Evolutionary conservation across 768 basidiomycete genomes (phyloP).

Genomic region (Floccularia luteovirens): DNA sequence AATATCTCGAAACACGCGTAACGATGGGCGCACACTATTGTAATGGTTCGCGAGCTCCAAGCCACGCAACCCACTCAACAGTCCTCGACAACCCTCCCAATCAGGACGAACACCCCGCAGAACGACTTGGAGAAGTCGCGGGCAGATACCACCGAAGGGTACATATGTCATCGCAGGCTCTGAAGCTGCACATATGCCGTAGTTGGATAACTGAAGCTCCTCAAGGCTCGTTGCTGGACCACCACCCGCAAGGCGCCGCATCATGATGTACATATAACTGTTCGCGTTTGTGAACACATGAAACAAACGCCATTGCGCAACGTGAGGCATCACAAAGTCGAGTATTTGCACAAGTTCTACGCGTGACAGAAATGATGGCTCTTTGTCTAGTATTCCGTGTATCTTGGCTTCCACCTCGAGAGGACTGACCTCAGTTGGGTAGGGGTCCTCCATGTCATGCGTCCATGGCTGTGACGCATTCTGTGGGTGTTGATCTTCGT

Average conservation of each 20-base stretch:
- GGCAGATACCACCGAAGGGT: conserved; percentile 48
- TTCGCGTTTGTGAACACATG: conserved; percentile 39
- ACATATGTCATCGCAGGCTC: conserved; percentile 31
- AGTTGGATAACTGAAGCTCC: conserved; percentile 39
- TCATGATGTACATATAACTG: conserved; percentile 34
- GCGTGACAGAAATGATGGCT: conserved; percentile 23
- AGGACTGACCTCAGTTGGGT: no score
- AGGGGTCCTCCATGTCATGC: no score
- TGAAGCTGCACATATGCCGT: conserved; percentile 29
- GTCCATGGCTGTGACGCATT: no score
- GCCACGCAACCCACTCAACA: conserved; percentile 37
- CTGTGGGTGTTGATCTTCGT: no score
- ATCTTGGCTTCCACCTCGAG: no score
- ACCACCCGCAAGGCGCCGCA: conserved; percentile 33
- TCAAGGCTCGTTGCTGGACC: conserved; percentile 47
- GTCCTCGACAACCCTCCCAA: conserved; percentile 42
- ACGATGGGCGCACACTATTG: conserved; percentile 56
- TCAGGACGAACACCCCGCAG: conserved; percentile 69
- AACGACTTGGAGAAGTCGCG: conserved; percentile 36
- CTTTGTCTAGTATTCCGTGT: no score
- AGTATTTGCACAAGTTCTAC: conserved; percentile 27
- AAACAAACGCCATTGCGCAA: conserved; percentile 45
- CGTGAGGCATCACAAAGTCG: conserved; percentile 42
- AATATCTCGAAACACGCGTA: conserved; percentile 43
- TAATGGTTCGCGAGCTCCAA: conserved; percentile 59